Base-by-base conservation (phyloP, 2,329 filamentous ascomycete genomes). In the Xylariales sp. region DNA sequence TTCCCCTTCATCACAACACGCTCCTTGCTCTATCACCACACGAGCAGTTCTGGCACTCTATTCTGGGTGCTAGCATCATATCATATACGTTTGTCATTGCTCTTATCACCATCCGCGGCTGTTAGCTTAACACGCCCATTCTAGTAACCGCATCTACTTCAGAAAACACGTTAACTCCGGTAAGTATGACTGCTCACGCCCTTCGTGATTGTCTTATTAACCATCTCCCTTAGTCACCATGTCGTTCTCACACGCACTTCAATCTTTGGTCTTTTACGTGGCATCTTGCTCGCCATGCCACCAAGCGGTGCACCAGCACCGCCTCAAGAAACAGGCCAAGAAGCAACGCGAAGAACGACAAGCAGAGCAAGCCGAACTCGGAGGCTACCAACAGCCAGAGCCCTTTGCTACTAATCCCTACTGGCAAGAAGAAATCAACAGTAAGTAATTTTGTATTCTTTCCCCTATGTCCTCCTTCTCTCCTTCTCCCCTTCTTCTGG, bases 381-480 rank as follows among this genome's bases (percentile, higher is more conserved):
- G 87, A 48, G 80, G 89, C 10, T 96, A 97, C 79, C 86, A 89
- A 58, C 94, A 97, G 75, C 94, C 91, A 1, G 88, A 89, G 52
- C 92, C 93, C 0, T 96, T 93, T 74, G 91, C 90, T 75, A 97
- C 93, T 34, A 97, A 97, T 75, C 90, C 91, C 12, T 93, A 93
- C 80, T 97, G 94, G 94, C 84, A 87, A 39, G 92, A 96, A 76
- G 94, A 97, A 80, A 97, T 97, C 72, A 85, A 84, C 69, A 86
- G 67, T 69, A 64, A 64, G 60, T 62, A 5, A 18, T 46, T 18
- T 34, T 52, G 8, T 45, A n/a, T 10, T 39, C 32, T 49, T 23
- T 28, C 10, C n/a, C 18, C 5, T 36, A 6, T 9, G 9, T 36
- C 9, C 34, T 36, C 34, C 34, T 36, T 36, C 12, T 39, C 34